Percentiles rank a stretch among this genome's conserved stretches.
Evolutionary conservation across 225 moss, liverwort and hornwort genomes (phyloP).

Genomic region (Anthoceros angustus): DNA sequence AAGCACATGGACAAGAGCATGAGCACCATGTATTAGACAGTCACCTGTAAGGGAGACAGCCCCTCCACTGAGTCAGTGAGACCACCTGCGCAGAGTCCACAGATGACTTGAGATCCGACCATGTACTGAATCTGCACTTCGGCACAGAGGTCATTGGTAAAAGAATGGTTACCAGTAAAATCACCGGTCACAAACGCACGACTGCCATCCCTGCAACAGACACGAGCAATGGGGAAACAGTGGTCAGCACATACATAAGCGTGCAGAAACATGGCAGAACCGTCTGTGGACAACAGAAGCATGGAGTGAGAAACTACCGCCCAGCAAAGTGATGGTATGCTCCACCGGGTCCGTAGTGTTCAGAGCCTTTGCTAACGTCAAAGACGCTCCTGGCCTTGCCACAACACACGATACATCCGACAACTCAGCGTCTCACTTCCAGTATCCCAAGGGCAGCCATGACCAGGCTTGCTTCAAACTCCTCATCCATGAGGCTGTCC

Average conservation of each 20-base stretch:
- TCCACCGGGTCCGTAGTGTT: constrained; percentile 76
- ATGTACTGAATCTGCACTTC: constrained; percentile 4
- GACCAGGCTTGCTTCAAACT: not conserved
- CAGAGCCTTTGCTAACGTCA: constrained; percentile 82
- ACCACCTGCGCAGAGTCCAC: constrained; percentile 33
- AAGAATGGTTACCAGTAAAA: constrained; percentile 50
- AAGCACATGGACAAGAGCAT: not conserved
- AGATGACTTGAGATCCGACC: not conserved
- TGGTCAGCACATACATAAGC: not conserved
- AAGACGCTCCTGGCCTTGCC: constrained; percentile 76
- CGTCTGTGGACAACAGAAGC: not conserved
- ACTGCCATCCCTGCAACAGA: constrained; percentile 60
- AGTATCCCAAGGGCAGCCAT: not conserved
- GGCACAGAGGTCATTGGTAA: not conserved
- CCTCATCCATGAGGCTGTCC: not conserved
- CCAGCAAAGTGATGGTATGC: constrained; percentile 93
- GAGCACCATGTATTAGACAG: not conserved
- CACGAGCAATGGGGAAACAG: not conserved
- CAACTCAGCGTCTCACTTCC: not conserved
- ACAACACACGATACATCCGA: constrained; percentile 14
- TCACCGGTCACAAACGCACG: constrained; percentile 92
- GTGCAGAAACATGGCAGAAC: not conserved
- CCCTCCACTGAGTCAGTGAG: constrained; percentile 66
- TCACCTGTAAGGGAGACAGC: constrained; percentile 57
- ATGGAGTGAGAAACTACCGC: constrained; percentile 29